These are phyloP conservation scores for Naematelia aurantialba DNA, from an alignment of 768 basidiomycete genomes.

Conservation along the genomic window DNA sequence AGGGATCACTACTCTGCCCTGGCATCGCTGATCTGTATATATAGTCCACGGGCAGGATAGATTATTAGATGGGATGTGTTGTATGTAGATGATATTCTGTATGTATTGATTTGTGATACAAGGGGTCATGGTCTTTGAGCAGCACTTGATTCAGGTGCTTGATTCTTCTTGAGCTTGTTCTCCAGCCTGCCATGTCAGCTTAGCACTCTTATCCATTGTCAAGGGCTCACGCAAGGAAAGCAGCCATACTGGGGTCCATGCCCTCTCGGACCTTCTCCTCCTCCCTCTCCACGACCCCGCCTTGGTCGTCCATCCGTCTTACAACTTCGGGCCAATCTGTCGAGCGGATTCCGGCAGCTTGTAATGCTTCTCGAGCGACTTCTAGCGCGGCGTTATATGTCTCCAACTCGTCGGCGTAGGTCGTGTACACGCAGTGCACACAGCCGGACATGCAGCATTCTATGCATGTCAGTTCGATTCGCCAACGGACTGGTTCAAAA, in stretches of 20 bases:
- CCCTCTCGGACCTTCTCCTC: conserved; percentile 36
- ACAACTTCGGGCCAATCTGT: conserved; percentile 65
- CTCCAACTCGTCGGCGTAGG: conserved; percentile 71
- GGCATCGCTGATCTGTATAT: too few relatives aligned
- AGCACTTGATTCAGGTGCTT: conserved; percentile 6
- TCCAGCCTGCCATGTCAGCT: conserved; percentile 26
- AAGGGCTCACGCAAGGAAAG: conserved; percentile 61
- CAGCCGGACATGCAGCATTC: conserved; percentile 96
- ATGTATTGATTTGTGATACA: too few relatives aligned
- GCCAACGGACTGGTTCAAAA: background rate
- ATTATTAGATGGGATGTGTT: too few relatives aligned
- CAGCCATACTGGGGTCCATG: conserved; percentile 55
- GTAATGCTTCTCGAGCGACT: conserved; percentile 57
- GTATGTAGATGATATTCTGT: too few relatives aligned
- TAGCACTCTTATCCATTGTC: background rate
- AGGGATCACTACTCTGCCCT: too few relatives aligned
- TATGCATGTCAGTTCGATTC: conserved; percentile 41
- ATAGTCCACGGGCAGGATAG: too few relatives aligned
- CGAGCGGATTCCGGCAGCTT: conserved; percentile 56
- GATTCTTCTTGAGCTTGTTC: conserved; percentile 38
- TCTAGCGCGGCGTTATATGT: conserved; percentile 61
- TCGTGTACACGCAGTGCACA: conserved; percentile 83
- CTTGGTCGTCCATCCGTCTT: conserved; percentile 32
- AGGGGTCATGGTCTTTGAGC: too few relatives aligned
- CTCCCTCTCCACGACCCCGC: conserved; percentile 8